Base-by-base conservation (phyloP, 2,329 filamentous ascomycete genomes). In the Dactylellina drechsleri region DNA sequence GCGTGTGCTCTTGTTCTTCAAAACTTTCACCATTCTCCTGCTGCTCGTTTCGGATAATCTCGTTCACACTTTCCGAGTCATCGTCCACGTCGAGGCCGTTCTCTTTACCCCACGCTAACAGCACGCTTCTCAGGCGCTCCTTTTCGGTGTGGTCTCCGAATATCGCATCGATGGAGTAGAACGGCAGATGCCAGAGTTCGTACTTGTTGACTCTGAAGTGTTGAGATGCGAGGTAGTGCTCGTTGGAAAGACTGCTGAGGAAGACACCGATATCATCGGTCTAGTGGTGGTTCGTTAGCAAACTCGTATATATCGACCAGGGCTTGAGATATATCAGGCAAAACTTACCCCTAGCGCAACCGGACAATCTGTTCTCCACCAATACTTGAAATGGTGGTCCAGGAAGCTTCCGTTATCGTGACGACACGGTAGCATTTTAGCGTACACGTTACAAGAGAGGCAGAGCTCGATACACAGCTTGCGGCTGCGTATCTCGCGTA, bases 181-280 rank as follows among this genome's bases (percentile, higher is more conserved):
- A 85, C n/a, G 87, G 88, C 18, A 94, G 81, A 0, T 81, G 80
- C 66, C 87, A 83, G 6, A 89, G 78, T 20, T 86, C 83, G 0
- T 78, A 66, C 13, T 82, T 81, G 28, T 78, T 80, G 13, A 95
- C 84, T 0, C 82, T 80, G 79, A 95, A 95, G 80, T 93, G 88
- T 77, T 89, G 82, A 0, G 90, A 88, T 2, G 91, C 90, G 1
- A 95, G 86, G 6, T 85, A 83, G 81, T 93, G 94, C 81, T 96
- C 92, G 77, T 92, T 89, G 0, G 91, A 93, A 2, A 93, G 82
- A 0, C 87, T 85, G 79, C 90, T 93, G 58, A 89, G 89, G 79
- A 95, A 95, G 20, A 95, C 88, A 1, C 91, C 92, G 8, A 94
- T 90, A 79, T 95, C 91, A 80, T 95, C 92, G 0, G 92, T 95